Evolutionary conservation across 2,329 filamentous ascomycete genomes (phyloP).

Genomic region (Xylariales sp.): DNA sequence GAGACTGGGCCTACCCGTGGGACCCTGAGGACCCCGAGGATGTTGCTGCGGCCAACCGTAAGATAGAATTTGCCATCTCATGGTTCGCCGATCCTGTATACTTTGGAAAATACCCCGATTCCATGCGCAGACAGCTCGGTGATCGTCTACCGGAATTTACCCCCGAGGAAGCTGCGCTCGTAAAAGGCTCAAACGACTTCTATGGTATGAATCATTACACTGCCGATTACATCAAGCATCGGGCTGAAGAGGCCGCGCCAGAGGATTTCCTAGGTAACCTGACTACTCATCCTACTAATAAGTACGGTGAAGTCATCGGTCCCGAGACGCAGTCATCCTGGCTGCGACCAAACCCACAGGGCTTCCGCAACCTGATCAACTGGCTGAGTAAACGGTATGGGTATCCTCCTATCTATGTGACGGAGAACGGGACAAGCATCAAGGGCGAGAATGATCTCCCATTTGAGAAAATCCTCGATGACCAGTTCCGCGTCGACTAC

Average conservation of each 20-base stretch:
- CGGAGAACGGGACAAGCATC: conserved; percentile 87
- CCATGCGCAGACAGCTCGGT: conserved; percentile 84
- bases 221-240: conserved; percentile 85
- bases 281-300: conserved; percentile 77
- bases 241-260: conserved; percentile 66
- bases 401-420: conserved; percentile 83
- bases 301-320: conserved; percentile 78
- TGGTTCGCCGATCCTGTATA: conserved; percentile 94
- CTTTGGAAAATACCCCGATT: conserved; percentile 83
- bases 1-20: conserved; percentile 86
- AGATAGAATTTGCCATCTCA: conserved; percentile 86
- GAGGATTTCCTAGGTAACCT: conserved; percentile 82
- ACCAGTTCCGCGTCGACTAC: conserved; percentile 85
- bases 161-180: conserved; percentile 75
- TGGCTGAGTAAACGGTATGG: conserved; percentile 84
- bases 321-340: conserved; percentile 85
- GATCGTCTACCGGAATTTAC: conserved; percentile 81
- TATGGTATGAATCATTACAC: conserved; percentile 97
- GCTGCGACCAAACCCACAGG: conserved; percentile 79
- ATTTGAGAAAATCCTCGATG: conserved; percentile 76
- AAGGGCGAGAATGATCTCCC: conserved; percentile 84
- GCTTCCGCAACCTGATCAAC: conserved; percentile 80
- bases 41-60: conserved; percentile 79
- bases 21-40: conserved; percentile 80
- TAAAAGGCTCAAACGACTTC: conserved; percentile 90